phyloP scores from a whole-genome alignment of 2,329 filamentous ascomycete genomes.

The Aspergillus quadrilineatus region DNA sequence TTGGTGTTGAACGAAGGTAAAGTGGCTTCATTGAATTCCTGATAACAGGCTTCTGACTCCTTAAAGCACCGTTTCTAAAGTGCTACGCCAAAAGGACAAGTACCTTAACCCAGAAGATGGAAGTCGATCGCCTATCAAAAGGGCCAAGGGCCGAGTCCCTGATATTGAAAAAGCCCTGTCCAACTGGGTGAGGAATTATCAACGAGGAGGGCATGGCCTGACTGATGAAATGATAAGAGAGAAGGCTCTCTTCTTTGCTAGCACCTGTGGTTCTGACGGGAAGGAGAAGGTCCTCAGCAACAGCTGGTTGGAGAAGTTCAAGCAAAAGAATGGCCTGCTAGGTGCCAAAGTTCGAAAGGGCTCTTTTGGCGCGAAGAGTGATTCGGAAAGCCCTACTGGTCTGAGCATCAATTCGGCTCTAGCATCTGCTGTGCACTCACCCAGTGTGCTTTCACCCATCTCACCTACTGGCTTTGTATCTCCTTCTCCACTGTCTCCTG shows the following conservation, averaged over 20 bases:
- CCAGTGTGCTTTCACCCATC: conserved; percentile 67
- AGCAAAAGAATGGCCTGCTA: conserved; percentile 73
- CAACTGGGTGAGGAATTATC: conserved; percentile 81
- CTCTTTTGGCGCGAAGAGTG: conserved; percentile 57
- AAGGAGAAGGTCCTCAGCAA: conserved; percentile 69
- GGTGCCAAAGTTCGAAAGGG: conserved; percentile 56
- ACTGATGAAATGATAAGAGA: conserved; percentile 81
- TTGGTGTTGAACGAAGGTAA: conserved; percentile 97
- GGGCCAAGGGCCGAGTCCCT: conserved; percentile 77
- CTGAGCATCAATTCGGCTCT: conserved; percentile 56
- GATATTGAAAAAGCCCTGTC: conserved; percentile 89
- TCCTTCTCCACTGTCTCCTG: conserved; percentile 68
- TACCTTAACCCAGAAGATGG: conserved; percentile 82
- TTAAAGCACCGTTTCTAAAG: conserved; percentile 93
- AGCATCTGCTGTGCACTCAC: conserved; percentile 61
- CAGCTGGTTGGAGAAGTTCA: conserved; percentile 92
- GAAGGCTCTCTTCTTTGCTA: conserved; percentile 78
- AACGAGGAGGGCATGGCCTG: conserved; percentile 70
- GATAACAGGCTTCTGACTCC: conserved; percentile 15
- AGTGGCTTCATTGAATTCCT: conserved; percentile 17
- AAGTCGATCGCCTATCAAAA: conserved; percentile 75
- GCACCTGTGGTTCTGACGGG: conserved; percentile 68
- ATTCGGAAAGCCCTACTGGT: conserved; percentile 64
- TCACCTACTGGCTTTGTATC: conserved; percentile 68
- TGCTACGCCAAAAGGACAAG: conserved; percentile 89